Percentiles rank a stretch among this genome's conserved stretches.
Conservation (phyloP, 2,329 filamentous ascomycete species). For the Alternaria gaisen region DNA sequence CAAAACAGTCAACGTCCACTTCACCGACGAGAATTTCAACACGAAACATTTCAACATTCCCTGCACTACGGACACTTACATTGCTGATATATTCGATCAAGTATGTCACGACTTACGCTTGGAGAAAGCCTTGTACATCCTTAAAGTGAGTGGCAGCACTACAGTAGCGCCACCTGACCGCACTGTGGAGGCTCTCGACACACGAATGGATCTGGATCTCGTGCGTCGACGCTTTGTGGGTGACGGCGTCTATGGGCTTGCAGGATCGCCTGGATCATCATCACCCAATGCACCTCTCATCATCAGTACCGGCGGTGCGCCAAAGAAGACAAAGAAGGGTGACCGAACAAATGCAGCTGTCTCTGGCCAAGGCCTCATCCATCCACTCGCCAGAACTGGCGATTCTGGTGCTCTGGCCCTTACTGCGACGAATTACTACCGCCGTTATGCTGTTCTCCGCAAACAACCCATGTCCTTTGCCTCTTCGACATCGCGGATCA, state of each 20-base stretch:
- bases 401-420: conserved; percentile 52
- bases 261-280: conserved; percentile 72
- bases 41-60: conserved; percentile 74
- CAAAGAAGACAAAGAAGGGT: conserved; percentile 63
- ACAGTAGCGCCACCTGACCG: conserved; percentile 80
- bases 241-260: conserved; percentile 74
- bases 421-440: conserved; percentile 60
- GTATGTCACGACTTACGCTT: conserved; percentile 80
- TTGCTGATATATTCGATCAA: conserved; percentile 81
- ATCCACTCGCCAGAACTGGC: conserved; percentile 72
- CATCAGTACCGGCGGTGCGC: conserved; percentile 60
- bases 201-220: conserved; percentile 77
- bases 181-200: conserved; percentile 80
- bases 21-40: conserved; percentile 75
- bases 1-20: conserved; percentile 76
- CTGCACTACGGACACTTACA: conserved; percentile 82
- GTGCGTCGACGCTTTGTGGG: conserved; percentile 78
- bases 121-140: conserved; percentile 80
- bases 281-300: conserved; percentile 74
- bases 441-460: conserved; percentile 81
- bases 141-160: conserved; percentile 78
- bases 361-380: conserved; percentile 60
- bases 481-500: conserved; percentile 75
- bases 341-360: conserved; percentile 59
- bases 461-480: conserved; percentile 85